Evolutionary conservation across 208 protist genomes (phyloP).

Genomic region (Leptomonas seymouri): DNA sequence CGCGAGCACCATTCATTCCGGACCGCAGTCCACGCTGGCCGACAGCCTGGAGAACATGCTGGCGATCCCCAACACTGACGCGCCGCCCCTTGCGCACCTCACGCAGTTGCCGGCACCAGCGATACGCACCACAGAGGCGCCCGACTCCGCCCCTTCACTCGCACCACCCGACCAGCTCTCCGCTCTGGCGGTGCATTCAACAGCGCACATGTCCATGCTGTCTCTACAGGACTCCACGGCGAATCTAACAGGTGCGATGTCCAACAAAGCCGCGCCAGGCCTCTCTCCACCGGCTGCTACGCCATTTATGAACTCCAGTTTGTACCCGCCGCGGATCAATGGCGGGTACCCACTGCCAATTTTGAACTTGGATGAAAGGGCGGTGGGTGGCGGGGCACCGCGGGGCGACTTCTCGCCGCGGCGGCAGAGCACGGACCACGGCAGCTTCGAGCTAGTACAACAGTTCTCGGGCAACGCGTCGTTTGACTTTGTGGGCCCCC

Average conservation of each 20-base stretch:
- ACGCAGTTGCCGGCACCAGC: conserved; percentile 1
- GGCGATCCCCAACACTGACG: background rate
- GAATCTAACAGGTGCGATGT: background rate
- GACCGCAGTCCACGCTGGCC: background rate
- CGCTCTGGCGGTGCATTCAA: conserved; percentile 2
- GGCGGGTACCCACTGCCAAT: conserved; percentile 9
- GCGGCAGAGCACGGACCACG: conserved; percentile 20
- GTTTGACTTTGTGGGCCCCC: conserved; percentile 49
- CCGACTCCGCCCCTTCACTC: background rate
- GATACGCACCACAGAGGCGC: background rate
- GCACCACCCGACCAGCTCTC: background rate
- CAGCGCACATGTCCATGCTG: background rate
- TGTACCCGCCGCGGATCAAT: conserved; percentile 24
- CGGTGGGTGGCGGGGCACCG: background rate
- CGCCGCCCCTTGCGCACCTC: background rate
- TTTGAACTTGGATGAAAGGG: conserved; percentile 6
- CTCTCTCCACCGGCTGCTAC: conserved; percentile 20
- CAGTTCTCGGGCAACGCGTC: conserved; percentile 59
- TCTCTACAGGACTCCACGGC: conserved; percentile 3
- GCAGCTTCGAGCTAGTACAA: conserved; percentile 25
- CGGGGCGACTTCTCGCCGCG: conserved; percentile 13
- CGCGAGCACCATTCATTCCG: conserved; percentile 6
- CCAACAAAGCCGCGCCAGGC: background rate
- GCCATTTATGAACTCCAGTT: conserved; percentile 20
- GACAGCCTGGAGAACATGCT: background rate